Evolutionary conservation across 2,329 filamentous ascomycete species (phyloP).

Genomic region (Fusarium staphyleae): DNA sequence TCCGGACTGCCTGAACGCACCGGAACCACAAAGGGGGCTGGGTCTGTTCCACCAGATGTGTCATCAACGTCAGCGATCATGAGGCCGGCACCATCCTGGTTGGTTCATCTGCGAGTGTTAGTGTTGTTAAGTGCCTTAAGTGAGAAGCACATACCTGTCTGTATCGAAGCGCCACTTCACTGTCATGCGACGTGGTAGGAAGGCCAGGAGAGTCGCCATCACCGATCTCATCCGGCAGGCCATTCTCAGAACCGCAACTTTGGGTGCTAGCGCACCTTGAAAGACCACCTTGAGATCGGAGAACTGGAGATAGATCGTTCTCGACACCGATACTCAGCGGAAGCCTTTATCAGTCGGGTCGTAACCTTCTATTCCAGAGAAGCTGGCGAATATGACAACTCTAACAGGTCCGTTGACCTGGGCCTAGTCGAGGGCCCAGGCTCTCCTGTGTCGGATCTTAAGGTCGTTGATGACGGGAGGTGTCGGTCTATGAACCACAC

Average conservation of each 20-base stretch:
- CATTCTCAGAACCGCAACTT: constrained; percentile 8
- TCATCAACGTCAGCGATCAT: constrained; percentile 66
- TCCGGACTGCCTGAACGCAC: constrained; percentile 68
- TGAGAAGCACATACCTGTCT: constrained; percentile 50
- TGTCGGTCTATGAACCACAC: constrained; percentile 73
- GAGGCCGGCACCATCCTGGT: constrained; percentile 73
- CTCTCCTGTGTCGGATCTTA: constrained; percentile 62
- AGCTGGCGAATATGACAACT: constrained; percentile 64
- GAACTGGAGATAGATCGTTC: constrained; percentile 50
- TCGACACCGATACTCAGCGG: constrained; percentile 51
- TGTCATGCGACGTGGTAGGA: constrained; percentile 67
- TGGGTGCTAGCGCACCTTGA: constrained; percentile 31
- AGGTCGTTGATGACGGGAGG: constrained; percentile 71
- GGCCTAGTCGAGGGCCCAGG: constrained; percentile 69
- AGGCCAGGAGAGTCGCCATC: constrained; percentile 61
- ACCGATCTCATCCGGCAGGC: constrained; percentile 44
- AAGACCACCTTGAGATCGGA: constrained; percentile 33
- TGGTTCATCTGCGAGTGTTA: constrained; percentile 61
- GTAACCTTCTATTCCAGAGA: constrained; percentile 58
- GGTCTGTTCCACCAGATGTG: constrained; percentile 68
- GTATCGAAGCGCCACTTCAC: constrained; percentile 68
- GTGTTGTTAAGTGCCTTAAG: constrained; percentile 4
- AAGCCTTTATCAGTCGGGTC: constrained; percentile 49
- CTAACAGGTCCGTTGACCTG: constrained; percentile 65
- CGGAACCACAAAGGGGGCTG: constrained; percentile 69